A percentile compares a stretch with the other conserved stretches of the same genome.
These are phyloP conservation scores for Leccinum subspadiceum DNA, from an alignment of 1,284 basidiomycete species.

Conservation along the genomic window DNA sequence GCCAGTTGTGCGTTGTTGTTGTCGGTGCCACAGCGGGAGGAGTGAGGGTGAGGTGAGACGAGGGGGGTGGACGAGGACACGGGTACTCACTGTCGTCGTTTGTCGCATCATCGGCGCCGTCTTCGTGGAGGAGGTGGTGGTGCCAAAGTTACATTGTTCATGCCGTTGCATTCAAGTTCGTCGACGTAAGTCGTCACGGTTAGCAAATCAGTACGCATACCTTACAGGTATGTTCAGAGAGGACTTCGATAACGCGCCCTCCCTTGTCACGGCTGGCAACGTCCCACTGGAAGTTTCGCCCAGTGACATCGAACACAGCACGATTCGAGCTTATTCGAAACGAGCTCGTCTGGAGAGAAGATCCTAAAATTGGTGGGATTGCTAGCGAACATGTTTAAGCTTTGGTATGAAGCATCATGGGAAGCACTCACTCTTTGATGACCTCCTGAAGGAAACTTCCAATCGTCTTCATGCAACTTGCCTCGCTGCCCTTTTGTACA, in stretches of 20 bases:
- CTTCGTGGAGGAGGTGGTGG: no score
- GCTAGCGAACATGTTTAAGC: slow-evolving; percentile 30
- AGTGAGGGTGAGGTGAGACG: no score
- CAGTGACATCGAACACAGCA: slow-evolving; percentile 62
- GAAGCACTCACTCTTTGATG: slow-evolving; percentile 46
- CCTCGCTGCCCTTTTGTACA: slow-evolving; percentile 53
- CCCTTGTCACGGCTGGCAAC: slow-evolving; percentile 56
- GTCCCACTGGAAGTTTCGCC: slow-evolving; percentile 85
- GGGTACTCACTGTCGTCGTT: no score
- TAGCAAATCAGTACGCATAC: slow-evolving; percentile 53
- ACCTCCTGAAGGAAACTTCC: slow-evolving; percentile 61
- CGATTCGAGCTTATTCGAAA: slow-evolving; percentile 80
- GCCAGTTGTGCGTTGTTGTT: no score
- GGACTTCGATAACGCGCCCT: slow-evolving; percentile 83
- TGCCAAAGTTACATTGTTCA: no score
- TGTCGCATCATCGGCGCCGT: no score
- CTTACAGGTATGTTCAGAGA: slow-evolving; percentile 87
- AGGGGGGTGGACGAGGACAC: no score
- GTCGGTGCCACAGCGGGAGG: no score
- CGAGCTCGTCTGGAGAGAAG: slow-evolving; percentile 91
- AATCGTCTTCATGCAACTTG: slow-evolving; percentile 77
- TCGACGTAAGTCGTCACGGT: no score
- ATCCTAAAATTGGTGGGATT: slow-evolving; percentile 81
- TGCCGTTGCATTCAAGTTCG: no score
- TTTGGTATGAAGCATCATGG: not conserved